Percentiles rank a stretch among this genome's conserved stretches.
These are phyloP conservation scores for Penicillium lividum DNA, from an alignment of 495 filamentous ascomycete genomes.

Conservation along the genomic window DNA sequence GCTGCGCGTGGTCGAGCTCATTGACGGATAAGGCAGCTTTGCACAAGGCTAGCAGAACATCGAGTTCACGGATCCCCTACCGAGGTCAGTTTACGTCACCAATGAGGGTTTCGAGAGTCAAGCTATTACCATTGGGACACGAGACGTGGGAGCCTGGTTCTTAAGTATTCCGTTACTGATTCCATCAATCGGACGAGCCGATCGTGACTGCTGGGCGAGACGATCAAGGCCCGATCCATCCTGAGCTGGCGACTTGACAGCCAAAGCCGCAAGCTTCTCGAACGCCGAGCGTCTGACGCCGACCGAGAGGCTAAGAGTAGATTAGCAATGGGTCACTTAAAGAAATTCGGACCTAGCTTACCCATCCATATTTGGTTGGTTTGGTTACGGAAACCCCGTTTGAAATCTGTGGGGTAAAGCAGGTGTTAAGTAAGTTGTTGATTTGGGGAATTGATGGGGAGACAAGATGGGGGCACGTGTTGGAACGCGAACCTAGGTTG, in stretches of 20 bases:
- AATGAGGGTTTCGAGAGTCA: neutral
- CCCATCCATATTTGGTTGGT: neutral
- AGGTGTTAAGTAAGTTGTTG: neutral
- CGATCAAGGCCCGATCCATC: slow-evolving; percentile 66
- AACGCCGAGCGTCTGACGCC: slow-evolving; percentile 64
- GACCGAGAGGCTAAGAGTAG: slow-evolving; percentile 31
- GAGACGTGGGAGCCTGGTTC: slow-evolving; percentile 43
- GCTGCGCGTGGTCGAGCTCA: slow-evolving; percentile 66
- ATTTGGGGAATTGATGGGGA: neutral
- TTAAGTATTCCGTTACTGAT: slow-evolving; percentile 39
- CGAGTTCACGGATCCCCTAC: slow-evolving; percentile 76
- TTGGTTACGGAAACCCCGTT: neutral
- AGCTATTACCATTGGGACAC: slow-evolving; percentile 52
- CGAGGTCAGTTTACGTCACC: slow-evolving; percentile 26
- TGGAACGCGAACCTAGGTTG: slow-evolving; percentile 20
- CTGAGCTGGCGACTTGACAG: slow-evolving; percentile 56
- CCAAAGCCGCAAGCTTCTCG: slow-evolving; percentile 65
- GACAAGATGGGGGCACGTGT: slow-evolving; percentile 20
- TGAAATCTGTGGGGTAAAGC: neutral
- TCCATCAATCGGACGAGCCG: slow-evolving; percentile 34
- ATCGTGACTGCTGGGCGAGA: slow-evolving; percentile 57
- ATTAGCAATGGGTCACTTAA: neutral
- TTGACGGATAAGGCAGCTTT: slow-evolving; percentile 76
- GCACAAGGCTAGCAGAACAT: slow-evolving; percentile 85
- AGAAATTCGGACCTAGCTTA: neutral